Conservation (phyloP, 495 filamentous ascomycete species). For the Cercophora scortea region DNA sequence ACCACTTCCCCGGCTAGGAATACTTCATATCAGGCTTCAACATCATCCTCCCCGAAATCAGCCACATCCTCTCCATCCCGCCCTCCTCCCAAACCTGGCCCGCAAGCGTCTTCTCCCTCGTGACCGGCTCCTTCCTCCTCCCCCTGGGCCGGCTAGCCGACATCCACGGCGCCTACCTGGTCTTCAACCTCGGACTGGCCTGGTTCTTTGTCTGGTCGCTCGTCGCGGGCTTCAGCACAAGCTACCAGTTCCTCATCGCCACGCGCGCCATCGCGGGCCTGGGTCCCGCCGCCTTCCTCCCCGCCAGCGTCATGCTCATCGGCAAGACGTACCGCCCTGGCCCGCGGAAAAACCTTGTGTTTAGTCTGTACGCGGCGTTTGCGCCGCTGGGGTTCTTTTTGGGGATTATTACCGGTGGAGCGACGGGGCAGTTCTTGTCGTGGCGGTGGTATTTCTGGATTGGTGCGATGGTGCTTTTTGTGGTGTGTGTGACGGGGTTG, state of each 20-base stretch:
- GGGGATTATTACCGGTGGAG: conserved; percentile 73
- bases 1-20: conserved; percentile 34
- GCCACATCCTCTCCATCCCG: conserved; percentile 56
- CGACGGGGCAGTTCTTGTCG: conserved; percentile 52
- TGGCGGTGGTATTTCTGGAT: conserved; percentile 84
- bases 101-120: conserved; percentile 67
- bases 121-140: conserved; percentile 65
- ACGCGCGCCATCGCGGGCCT: conserved; percentile 74
- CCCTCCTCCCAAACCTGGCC: conserved; percentile 66
- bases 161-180: conserved; percentile 66
- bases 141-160: conserved; percentile 70
- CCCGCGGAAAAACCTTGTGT: conserved; percentile 78
- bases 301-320: conserved; percentile 70
- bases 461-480: conserved; percentile 45
- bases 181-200: conserved; percentile 58
- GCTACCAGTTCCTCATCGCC: conserved; percentile 64
- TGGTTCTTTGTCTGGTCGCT: conserved; percentile 73
- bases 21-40: conserved; percentile 87
- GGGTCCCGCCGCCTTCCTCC: conserved; percentile 69
- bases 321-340: conserved; percentile 77
- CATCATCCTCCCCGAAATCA: conserved; percentile 65
- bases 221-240: conserved; percentile 62
- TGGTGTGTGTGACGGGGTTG: conserved; percentile 45
- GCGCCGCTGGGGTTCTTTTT: conserved; percentile 74
- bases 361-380: conserved; percentile 70